Evolutionary conservation across 768 basidiomycete species (phyloP).

Genomic region (Tricholomella constricta): DNA sequence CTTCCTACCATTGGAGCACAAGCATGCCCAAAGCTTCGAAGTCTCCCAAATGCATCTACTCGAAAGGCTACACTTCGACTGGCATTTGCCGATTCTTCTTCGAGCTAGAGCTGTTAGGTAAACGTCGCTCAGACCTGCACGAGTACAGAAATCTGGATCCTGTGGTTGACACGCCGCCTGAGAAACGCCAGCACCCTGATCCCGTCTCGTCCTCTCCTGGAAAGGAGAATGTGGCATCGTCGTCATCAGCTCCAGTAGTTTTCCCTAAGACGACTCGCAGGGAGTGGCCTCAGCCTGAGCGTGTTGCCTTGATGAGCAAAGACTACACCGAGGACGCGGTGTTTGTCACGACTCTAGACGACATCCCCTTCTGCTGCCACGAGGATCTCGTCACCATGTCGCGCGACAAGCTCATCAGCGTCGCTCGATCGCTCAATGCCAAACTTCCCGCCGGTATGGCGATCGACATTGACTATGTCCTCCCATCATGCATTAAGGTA

Average conservation of each 20-base stretch:
- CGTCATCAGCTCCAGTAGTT: neutral
- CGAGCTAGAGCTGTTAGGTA: conserved; percentile 36
- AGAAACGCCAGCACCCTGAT: neutral
- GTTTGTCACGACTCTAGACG: conserved; percentile 61
- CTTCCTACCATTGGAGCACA: neutral
- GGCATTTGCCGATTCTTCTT: conserved; percentile 42
- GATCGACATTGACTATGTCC: conserved; percentile 45
- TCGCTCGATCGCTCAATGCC: conserved; percentile 56
- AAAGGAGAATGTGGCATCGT: neutral
- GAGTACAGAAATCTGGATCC: conserved; percentile 25
- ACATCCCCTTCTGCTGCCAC: conserved; percentile 71
- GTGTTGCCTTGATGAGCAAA: conserved; percentile 64
- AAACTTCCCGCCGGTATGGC: conserved; percentile 53
- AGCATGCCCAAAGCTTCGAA: conserved; percentile 12
- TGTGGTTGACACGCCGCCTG: conserved; percentile 25
- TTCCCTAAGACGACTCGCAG: neutral
- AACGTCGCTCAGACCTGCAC: conserved; percentile 7
- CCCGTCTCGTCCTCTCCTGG: too few relatives aligned
- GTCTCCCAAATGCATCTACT: conserved; percentile 2
- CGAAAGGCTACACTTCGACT: conserved; percentile 10
- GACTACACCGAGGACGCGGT: conserved; percentile 54
- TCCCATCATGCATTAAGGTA: too few relatives aligned
- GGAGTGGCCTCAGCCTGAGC: conserved; percentile 22
- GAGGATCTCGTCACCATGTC: conserved; percentile 71
- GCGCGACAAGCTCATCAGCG: conserved; percentile 50